A percentile compares a stretch with the other conserved stretches of the same genome.
Conservation (phyloP, 352 stramenopile species). For the Phytophthora macrochlamydospora region DNA sequence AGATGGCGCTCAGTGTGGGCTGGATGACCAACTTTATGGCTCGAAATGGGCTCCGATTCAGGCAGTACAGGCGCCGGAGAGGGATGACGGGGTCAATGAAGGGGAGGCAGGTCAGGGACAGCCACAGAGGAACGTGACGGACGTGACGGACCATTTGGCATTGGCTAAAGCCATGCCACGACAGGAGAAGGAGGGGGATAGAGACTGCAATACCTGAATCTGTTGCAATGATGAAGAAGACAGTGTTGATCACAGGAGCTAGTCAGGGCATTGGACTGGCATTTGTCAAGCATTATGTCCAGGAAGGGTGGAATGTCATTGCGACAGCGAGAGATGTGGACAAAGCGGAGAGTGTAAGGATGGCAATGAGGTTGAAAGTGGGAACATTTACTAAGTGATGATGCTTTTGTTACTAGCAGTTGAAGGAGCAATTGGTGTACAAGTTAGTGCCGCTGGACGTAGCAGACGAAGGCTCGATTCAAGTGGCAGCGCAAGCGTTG, state of each 20-base stretch:
- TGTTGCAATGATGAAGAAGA: slow-evolving; percentile 20
- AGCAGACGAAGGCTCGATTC: slow-evolving; percentile 38
- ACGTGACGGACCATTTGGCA: slow-evolving; percentile 26
- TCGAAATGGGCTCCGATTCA: slow-evolving; percentile 23
- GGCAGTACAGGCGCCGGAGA: slow-evolving; percentile 19
- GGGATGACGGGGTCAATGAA: neutral
- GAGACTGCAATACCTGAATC: neutral
- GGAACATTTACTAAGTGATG: neutral
- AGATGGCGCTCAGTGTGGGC: slow-evolving; percentile 23
- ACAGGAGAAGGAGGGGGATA: slow-evolving; percentile 5
- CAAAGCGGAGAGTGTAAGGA: slow-evolving; percentile 25
- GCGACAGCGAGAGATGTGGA: slow-evolving; percentile 31
- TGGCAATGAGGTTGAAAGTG: slow-evolving; percentile 13
- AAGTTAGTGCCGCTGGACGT: slow-evolving; percentile 36
- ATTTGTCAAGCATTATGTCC: slow-evolving; percentile 48
- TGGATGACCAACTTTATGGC: slow-evolving; percentile 41
- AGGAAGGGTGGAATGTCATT: slow-evolving; percentile 61
- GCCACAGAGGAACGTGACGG: slow-evolving; percentile 14
- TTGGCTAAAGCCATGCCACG: slow-evolving; percentile 9
- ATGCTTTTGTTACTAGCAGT: slow-evolving; percentile 15
- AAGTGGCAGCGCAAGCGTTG: slow-evolving; percentile 33
- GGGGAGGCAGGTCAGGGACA: neutral
- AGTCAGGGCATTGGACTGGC: slow-evolving; percentile 48
- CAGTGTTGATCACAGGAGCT: slow-evolving; percentile 52
- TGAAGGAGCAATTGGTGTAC: slow-evolving; percentile 16